These are phyloP conservation scores for Heliosperma pusillum DNA, from an alignment of 148 eudicot species.

Conservation along the genomic window DNA sequence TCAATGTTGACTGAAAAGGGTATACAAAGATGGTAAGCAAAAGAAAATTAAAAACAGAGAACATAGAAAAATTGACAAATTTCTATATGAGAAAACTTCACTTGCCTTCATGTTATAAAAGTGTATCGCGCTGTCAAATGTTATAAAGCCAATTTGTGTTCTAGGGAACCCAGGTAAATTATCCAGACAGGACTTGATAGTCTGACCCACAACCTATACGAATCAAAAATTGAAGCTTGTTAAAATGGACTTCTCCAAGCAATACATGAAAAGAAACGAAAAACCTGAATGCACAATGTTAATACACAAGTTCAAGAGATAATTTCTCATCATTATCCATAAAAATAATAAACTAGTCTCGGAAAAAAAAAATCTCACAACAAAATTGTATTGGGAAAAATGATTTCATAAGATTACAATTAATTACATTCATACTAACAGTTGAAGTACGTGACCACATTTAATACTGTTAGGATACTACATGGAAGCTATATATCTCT, in stretches of 20 bases:
- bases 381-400: background rate
- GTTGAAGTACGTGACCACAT: too few relatives aligned
- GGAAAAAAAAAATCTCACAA: too few relatives aligned
- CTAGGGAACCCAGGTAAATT: slow-evolving; percentile 79
- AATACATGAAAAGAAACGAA: slow-evolving; percentile 4
- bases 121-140: slow-evolving; percentile 92
- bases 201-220: slow-evolving; percentile 81
- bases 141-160: slow-evolving; percentile 96
- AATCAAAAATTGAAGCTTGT: slow-evolving; percentile 12
- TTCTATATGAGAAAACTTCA: slow-evolving; percentile 7
- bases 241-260: slow-evolving; percentile 2
- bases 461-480: too few relatives aligned
- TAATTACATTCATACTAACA: too few relatives aligned
- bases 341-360: background rate
- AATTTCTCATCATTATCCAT: slow-evolving; percentile 2
- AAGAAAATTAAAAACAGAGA: background rate
- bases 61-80: slow-evolving; percentile 6
- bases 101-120: slow-evolving; percentile 95
- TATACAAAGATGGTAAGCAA: slow-evolving; percentile 30
- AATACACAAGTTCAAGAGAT: background rate
- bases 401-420: too few relatives aligned
- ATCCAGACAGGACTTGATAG: slow-evolving; percentile 86
- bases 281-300: background rate
- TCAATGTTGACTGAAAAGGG: slow-evolving; percentile 76
- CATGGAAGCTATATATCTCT: too few relatives aligned